Conservation (phyloP, 331 rosid species). For the Rosa hybrid region DNA sequence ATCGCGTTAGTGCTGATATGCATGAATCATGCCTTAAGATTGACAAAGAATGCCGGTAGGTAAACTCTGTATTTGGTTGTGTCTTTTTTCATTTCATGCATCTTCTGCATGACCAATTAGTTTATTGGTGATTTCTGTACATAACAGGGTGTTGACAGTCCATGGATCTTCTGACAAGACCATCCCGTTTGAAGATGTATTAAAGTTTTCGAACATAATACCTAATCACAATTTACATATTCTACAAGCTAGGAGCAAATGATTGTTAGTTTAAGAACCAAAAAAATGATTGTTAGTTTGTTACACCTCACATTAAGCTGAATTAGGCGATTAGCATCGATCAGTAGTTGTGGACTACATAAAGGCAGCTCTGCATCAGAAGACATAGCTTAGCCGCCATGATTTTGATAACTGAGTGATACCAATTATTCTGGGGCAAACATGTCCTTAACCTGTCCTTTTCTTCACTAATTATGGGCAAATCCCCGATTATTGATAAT, state of each 20-base stretch:
- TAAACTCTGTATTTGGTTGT: neutral
- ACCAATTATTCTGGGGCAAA: neutral
- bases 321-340: slow-evolving; percentile 17
- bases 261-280: slow-evolving; percentile 21
- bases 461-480: too few species aligned
- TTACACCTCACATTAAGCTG: slow-evolving; percentile 48
- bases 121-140: too few species aligned
- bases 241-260: slow-evolving; percentile 58
- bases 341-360: slow-evolving; percentile 33
- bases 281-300: too few species aligned
- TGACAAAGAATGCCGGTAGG: slow-evolving; percentile 67
- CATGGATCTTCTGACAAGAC: too few species aligned
- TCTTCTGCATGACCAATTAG: too few species aligned
- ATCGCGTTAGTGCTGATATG: neutral
- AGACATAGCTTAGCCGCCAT: neutral
- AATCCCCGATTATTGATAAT: too few species aligned
- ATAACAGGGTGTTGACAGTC: too few species aligned
- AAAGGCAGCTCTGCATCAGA: neutral
- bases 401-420: neutral
- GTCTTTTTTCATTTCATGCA: too few species aligned
- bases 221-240: slow-evolving; percentile 49
- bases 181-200: too few species aligned
- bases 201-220: too few species aligned
- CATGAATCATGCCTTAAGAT: slow-evolving; percentile 16
- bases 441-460: too few species aligned